Evolutionary conservation across 2,329 filamentous ascomycete species (phyloP).

Genomic region (Sarocladium brachiariae): DNA sequence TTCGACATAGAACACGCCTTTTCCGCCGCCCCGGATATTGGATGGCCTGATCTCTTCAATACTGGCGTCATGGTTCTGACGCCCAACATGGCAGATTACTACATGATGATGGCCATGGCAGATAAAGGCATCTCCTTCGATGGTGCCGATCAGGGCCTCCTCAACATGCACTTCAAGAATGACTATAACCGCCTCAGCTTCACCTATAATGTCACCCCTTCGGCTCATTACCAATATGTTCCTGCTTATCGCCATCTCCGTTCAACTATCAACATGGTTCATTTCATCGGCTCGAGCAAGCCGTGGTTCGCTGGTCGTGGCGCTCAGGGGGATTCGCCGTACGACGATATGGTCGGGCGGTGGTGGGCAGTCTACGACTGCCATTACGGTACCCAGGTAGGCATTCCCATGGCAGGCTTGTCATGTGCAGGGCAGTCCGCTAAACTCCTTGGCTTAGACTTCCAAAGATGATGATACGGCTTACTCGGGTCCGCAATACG

Average conservation of each 20-base stretch:
- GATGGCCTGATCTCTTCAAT: slow-evolving; percentile 98
- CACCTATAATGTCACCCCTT: slow-evolving; percentile 94
- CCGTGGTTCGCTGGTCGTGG: slow-evolving; percentile 70
- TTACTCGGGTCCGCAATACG: slow-evolving; percentile 26
- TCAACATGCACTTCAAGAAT: slow-evolving; percentile 89
- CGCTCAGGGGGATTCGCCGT: slow-evolving; percentile 53
- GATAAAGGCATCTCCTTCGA: slow-evolving; percentile 88
- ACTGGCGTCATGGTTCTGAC: slow-evolving; percentile 91
- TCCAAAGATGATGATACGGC: background rate
- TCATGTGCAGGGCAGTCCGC: background rate
- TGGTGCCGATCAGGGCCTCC: slow-evolving; percentile 87
- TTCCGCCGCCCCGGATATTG: slow-evolving; percentile 82
- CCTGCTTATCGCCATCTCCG: slow-evolving; percentile 93
- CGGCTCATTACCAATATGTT: slow-evolving; percentile 93
- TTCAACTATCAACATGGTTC: slow-evolving; percentile 79
- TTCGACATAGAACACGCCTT: slow-evolving; percentile 59
- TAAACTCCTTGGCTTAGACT: no score
- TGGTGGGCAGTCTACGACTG: slow-evolving; percentile 96
- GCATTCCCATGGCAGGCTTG: background rate
- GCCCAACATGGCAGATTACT: slow-evolving; percentile 82
- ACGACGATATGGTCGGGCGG: slow-evolving; percentile 73
- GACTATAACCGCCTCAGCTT: slow-evolving; percentile 86
- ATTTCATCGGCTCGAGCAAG: slow-evolving; percentile 90
- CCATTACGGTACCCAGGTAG: slow-evolving; percentile 60
- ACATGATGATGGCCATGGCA: slow-evolving; percentile 76